Percentiles rank a stretch among this genome's conserved stretches.
Evolutionary conservation across 176 grass and related monocot species (phyloP).

Genomic region (Elaeis guineensis): DNA sequence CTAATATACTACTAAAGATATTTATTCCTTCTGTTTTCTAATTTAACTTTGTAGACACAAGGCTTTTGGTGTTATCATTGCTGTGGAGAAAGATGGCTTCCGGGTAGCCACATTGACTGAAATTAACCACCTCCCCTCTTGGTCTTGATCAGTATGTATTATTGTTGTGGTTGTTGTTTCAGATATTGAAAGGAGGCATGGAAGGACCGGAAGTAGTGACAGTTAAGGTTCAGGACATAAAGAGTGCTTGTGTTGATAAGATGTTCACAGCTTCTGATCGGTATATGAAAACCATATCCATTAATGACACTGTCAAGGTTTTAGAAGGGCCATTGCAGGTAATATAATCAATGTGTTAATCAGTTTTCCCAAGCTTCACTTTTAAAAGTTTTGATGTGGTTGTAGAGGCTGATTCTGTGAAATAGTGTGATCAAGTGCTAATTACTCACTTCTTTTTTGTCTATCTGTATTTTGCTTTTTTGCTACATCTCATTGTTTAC

Average conservation of each 20-base stretch:
- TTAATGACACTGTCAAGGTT: constrained; percentile 77
- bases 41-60: constrained; percentile 48
- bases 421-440: too few species aligned
- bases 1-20: background rate
- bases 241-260: constrained; percentile 66
- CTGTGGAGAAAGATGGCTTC: constrained; percentile 79
- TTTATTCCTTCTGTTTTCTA: constrained; percentile 18
- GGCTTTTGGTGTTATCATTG: constrained; percentile 79
- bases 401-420: too few species aligned
- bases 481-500: too few species aligned
- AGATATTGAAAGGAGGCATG: constrained; percentile 73
- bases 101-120: constrained; percentile 30
- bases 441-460: too few species aligned
- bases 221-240: constrained; percentile 64
- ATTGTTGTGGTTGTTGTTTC: constrained; percentile 1
- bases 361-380: too few species aligned
- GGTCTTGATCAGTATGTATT: constrained; percentile 8
- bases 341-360: background rate
- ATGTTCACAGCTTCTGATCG: constrained; percentile 92
- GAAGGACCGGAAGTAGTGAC: constrained; percentile 54
- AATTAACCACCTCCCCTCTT: constrained; percentile 6
- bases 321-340: constrained; percentile 67
- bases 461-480: too few species aligned
- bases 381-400: too few species aligned
- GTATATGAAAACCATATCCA: constrained; percentile 62